Base-by-base conservation (phyloP, 2,329 filamentous ascomycete species). In the Sporothrix curviconia region DNA sequence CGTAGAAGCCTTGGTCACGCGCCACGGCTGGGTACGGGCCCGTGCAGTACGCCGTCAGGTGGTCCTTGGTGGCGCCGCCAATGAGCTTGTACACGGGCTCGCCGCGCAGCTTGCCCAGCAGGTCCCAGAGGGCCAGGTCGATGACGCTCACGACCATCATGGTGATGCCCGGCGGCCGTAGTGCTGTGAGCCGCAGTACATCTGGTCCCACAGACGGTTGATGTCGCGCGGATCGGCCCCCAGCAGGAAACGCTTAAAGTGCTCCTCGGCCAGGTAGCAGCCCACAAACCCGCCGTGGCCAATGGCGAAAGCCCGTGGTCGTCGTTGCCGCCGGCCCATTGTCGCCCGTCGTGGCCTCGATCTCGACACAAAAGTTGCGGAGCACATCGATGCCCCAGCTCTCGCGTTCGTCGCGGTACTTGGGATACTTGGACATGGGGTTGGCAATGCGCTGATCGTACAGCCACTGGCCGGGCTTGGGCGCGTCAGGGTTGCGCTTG, bases 311-410 rank as follows among this genome's bases (percentile, higher is more conserved):
- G 37, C 92, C 92, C 64, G 92, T 88, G n/a, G 89, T 94, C 19
- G 46, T 17, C 3, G 49, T 51, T n/a, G n/a, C n/a, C n/a, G n/a
- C n/a, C 28, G 24, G 19, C n/a, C 46, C 24, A 7, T 25, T n/a
- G n/a, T n/a, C 19, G 63, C 92, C 92, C 76, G 96, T 90, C 7
- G 82, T 86, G n/a, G 89, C 88, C 71, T 95, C 90, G 55, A 96
- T 84, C 72, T 96, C 91, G 7, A 96, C 82, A 65, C 91, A 87
- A 74, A 96, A 95, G 0, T 90, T 95, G 1, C 92, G 92, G 22
- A 96, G 76, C 7, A 96, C 91, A 66, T 96, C 96, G 78, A 96
- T 96, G 36, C 92, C 92, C 89, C 90, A 96, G 70, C 86, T 92
- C 14, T 91, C 96, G 65, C 92, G 81, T 39, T 91, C 95, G 61